A percentile compares a stretch with the other conserved stretches of the same genome.
These are phyloP conservation scores for Venturia oleaginea DNA, from an alignment of 2,329 filamentous ascomycete species.

Conservation along the genomic window DNA sequence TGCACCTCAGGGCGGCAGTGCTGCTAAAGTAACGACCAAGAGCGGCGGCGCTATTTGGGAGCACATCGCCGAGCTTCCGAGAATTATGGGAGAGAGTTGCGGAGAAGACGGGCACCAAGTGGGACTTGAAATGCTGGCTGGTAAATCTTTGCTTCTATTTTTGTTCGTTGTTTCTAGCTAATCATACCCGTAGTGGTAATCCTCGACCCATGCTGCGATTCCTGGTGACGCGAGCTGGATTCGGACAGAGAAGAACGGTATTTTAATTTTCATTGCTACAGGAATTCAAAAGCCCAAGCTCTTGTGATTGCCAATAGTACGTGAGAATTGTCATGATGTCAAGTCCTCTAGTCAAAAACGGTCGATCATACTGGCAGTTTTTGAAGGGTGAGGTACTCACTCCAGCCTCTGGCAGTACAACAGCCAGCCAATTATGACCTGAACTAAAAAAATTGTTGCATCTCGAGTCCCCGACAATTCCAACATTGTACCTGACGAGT, in stretches of 20 bases:
- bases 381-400: not conserved
- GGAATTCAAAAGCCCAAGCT: not conserved
- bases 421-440: not conserved
- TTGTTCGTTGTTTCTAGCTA: not conserved
- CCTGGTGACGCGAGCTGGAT: not conserved
- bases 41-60: not conserved
- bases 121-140: not conserved
- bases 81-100: not conserved
- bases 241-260: not conserved
- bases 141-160: not conserved
- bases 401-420: not conserved
- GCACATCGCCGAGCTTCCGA: not conserved
- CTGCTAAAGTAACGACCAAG: not conserved
- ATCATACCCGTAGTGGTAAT: not conserved
- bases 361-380: not conserved
- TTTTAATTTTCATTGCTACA: not conserved
- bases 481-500: too few species aligned
- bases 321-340: not conserved
- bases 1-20: not conserved
- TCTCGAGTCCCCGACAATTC: not conserved
- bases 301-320: not conserved
- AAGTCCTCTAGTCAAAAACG: not conserved
- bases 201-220: not conserved
- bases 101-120: not conserved
- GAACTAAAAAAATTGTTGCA: not conserved